These are phyloP conservation scores for Citrus reticulata DNA, from an alignment of 345 rosid species.

Conservation along the genomic window DNA sequence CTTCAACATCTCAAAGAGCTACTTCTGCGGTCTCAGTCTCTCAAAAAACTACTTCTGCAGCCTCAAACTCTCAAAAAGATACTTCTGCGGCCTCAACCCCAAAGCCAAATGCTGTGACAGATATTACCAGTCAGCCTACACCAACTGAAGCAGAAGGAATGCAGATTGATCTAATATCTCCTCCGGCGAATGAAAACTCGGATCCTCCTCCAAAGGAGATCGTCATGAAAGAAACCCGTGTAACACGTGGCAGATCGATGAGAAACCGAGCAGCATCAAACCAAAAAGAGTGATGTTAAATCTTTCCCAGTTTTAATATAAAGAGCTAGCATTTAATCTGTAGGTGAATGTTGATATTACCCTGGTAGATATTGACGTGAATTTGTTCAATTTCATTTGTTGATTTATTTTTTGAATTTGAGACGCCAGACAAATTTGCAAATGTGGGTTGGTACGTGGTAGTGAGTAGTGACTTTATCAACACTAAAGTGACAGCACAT, in stretches of 20 bases:
- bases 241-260: slow-evolving; percentile 43
- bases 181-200: slow-evolving; percentile 31
- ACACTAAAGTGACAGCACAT: no score
- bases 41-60: neutral
- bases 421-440: slow-evolving; percentile 9
- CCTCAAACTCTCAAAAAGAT: slow-evolving; percentile 4
- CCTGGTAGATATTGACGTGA: slow-evolving; percentile 32
- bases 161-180: slow-evolving; percentile 43
- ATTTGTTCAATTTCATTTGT: slow-evolving; percentile 44
- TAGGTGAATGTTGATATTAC: slow-evolving; percentile 29
- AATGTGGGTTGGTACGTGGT: no score
- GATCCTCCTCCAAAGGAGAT: slow-evolving; percentile 51
- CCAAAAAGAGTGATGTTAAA: slow-evolving; percentile 12
- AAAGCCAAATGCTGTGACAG: slow-evolving; percentile 33
- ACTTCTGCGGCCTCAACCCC: neutral
- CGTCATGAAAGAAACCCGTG: slow-evolving; percentile 43
- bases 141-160: slow-evolving; percentile 40
- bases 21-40: slow-evolving; percentile 11
- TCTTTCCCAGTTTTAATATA: slow-evolving; percentile 15
- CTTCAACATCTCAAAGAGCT: neutral
- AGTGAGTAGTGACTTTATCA: no score
- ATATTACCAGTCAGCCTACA: slow-evolving; percentile 25
- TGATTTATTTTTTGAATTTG: slow-evolving; percentile 36
- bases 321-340: slow-evolving; percentile 26
- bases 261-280: slow-evolving; percentile 41